phyloP scores from a whole-genome alignment of 2,329 filamentous ascomycete genomes.

The Zarea fungicola region DNA sequence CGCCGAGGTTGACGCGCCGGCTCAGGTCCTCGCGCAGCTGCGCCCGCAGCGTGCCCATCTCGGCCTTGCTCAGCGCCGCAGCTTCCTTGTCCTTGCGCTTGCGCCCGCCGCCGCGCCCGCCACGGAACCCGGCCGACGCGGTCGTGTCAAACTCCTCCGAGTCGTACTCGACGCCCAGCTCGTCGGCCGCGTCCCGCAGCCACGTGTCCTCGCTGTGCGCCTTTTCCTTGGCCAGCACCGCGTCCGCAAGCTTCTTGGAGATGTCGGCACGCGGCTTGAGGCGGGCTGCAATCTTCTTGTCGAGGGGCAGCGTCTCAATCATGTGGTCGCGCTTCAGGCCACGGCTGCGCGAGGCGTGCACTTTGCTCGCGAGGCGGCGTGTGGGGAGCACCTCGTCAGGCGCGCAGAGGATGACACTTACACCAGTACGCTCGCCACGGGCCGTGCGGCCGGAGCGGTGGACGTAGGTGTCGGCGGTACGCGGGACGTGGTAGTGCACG shows the following conservation, averaged over 20 bases:
- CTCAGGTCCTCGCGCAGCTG: conserved; percentile 67
- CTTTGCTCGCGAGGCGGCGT: conserved; percentile 76
- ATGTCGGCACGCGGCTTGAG: conserved; percentile 73
- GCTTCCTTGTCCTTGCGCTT: conserved; percentile 71
- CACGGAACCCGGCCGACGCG: conserved; percentile 54
- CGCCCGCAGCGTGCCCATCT: conserved; percentile 63
- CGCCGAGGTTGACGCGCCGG: conserved; percentile 76
- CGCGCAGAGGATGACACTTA: conserved; percentile 81
- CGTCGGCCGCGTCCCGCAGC: conserved; percentile 78
- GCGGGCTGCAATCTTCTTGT: conserved; percentile 70
- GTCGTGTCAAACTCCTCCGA: conserved; percentile 84
- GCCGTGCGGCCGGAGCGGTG: conserved; percentile 93
- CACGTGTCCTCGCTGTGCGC: conserved; percentile 77
- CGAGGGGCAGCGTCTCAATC: conserved; percentile 76
- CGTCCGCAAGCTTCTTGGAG: conserved; percentile 83
- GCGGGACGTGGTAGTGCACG: conserved; percentile 91
- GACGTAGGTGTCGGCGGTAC: conserved; percentile 87
- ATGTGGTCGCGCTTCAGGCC: conserved; percentile 51
- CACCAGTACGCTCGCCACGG: conserved; percentile 69
- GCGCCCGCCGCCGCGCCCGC: conserved; percentile 66
- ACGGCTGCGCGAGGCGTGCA: conserved; percentile 59
- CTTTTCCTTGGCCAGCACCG: conserved; percentile 80
- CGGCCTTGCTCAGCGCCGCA: conserved; percentile 62
- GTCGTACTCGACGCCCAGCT: conserved; percentile 91
- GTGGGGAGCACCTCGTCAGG: conserved; percentile 88